phyloP scores from a whole-genome alignment of 179 eudicot genomes.

The Silene vulgaris region DNA sequence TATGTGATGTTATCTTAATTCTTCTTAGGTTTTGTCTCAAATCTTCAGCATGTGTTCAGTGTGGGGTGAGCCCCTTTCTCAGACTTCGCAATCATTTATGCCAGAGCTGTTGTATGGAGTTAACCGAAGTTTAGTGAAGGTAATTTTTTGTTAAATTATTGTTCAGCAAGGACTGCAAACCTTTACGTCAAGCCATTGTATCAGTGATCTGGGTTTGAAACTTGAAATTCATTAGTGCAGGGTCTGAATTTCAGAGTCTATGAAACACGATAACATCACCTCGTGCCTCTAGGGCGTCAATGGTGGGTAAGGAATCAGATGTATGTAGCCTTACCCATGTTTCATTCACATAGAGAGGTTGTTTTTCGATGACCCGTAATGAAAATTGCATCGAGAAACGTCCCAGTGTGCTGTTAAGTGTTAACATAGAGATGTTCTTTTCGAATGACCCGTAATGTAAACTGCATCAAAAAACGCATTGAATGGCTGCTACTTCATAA shows the following conservation, averaged over 20 bases:
- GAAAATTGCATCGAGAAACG: neutral
- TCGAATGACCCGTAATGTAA: neutral
- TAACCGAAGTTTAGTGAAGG: constrained; percentile 67
- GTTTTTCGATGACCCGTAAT: neutral
- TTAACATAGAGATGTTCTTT: neutral
- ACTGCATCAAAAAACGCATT: neutral
- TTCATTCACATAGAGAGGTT: neutral
- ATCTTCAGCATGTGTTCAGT: constrained; percentile 71
- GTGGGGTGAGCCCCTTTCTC: constrained; percentile 93
- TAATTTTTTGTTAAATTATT: constrained; percentile 20
- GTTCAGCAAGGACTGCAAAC: neutral
- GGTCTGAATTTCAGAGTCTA: neutral
- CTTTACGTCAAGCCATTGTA: neutral
- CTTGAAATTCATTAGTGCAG: neutral
- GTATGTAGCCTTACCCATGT: neutral
- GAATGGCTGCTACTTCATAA: too few relatives aligned
- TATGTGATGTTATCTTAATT: constrained; percentile 6
- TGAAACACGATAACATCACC: too few relatives aligned
- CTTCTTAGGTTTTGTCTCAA: constrained; percentile 67
- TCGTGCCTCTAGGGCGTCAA: neutral
- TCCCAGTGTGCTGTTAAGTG: too few relatives aligned
- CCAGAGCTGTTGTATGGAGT: constrained; percentile 87
- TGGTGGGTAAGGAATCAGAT: neutral
- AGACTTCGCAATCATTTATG: constrained; percentile 97
- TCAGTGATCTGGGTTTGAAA: neutral